Evolutionary conservation across 2,329 filamentous ascomycete genomes (phyloP), one percentile per base, ranked within the genome.

Genomic region (Rhinocladiella similis): DNA sequence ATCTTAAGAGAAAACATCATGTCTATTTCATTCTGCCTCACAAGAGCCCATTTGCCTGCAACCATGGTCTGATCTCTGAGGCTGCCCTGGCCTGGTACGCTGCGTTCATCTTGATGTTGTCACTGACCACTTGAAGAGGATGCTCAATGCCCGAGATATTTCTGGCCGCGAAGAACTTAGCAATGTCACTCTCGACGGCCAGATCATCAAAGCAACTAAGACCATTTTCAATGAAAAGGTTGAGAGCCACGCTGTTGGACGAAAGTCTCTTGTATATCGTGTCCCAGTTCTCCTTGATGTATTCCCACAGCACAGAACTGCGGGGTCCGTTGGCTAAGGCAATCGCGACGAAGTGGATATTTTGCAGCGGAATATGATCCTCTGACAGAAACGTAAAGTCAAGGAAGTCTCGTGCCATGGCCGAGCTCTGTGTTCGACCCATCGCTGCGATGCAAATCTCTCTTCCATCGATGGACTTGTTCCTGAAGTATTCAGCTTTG

Each of bases 141-240:
- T 93, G 86, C 71, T 95, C 89, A 72, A 91, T 97, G 47, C 86
- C 89, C 67, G 84, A 84, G 18, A 88, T 92, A 68, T 96, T 89
- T 79, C 92, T 95, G 65, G 82, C 81, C 65, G 82, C 80, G 78
- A 97, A 97, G 79, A 97, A 97, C 2, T 75, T 71, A 47, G 86
- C 80, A 66, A 97, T 93, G 53, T 96, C 90, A 61, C 84, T 80
- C 60, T 90, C 82, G 12, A 83, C 80, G 60, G 82, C 80, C 14
- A 79, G 75, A 65, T 90, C 86, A 3, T 88, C 83, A 70, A 96
- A 97, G 69, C 89, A 89, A 67, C 83, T 84, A 63, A 97, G 77
- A 46, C 85, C 85, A 64, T 89, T 79, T 64, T 89, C 85, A 64
- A 97, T 76, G 73, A 95, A 96, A 42, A 92, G 86, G 74, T 97